These are phyloP conservation scores for Eucalyptus regnans DNA, from an alignment of 345 rosid genomes.

Conservation along the genomic window DNA sequence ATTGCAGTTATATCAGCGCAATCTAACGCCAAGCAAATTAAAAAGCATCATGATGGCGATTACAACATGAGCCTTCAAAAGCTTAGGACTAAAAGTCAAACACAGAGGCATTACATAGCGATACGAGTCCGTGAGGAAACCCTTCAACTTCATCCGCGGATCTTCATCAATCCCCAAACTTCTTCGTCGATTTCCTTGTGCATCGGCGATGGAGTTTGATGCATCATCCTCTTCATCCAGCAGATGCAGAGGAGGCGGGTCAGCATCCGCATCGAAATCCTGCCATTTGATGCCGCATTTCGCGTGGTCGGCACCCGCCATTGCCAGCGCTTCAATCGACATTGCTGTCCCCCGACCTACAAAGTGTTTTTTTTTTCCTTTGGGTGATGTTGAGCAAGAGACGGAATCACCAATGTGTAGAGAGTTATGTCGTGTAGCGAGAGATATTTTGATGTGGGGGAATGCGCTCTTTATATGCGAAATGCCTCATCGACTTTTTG, in stretches of 20 bases:
- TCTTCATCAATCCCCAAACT: background rate
- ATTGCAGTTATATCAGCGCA: too few species aligned
- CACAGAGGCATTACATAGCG: background rate
- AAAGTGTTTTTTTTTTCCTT: background rate
- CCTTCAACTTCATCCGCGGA: background rate
- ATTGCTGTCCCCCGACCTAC: background rate
- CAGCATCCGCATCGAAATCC: background rate
- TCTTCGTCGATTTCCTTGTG: background rate
- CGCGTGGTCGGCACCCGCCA: background rate
- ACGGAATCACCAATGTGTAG: background rate
- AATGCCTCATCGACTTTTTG: background rate
- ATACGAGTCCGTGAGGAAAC: background rate
- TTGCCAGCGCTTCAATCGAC: background rate
- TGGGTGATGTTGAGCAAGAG: background rate
- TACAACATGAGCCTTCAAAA: too few species aligned
- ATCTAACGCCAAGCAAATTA: too few species aligned
- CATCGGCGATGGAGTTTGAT: background rate
- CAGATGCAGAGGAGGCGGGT: background rate
- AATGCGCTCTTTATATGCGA: background rate
- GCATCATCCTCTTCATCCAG: background rate
- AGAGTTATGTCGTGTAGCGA: too few species aligned
- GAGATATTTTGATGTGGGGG: background rate
- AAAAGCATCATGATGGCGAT: too few species aligned
- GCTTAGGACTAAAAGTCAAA: too few species aligned
- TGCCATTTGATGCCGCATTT: background rate